These are phyloP conservation scores for Suillus fuscotomentosus DNA, from an alignment of 768 basidiomycete species.

Conservation along the genomic window DNA sequence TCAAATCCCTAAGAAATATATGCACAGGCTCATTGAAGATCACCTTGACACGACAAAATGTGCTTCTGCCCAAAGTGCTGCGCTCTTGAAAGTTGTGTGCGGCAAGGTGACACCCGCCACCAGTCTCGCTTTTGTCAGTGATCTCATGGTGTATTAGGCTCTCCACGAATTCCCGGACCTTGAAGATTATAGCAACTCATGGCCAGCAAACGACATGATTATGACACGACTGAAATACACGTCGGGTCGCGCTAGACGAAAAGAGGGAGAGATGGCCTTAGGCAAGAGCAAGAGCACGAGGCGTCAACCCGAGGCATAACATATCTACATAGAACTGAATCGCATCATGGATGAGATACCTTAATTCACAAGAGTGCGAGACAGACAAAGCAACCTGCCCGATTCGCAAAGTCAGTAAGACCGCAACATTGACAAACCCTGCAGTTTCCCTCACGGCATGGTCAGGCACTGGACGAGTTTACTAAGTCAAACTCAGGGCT, in stretches of 20 bases:
- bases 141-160: background rate
- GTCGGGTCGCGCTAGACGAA: background rate
- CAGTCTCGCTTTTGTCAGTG: background rate
- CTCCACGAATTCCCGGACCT: constrained; percentile 7
- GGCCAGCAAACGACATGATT: constrained; percentile 11
- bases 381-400: too few relatives aligned
- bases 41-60: constrained; percentile 11
- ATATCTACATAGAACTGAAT: too few relatives aligned
- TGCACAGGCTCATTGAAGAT: constrained; percentile 5
- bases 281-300: constrained; percentile 5
- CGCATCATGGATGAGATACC: too few relatives aligned
- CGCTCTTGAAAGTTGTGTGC: background rate
- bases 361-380: too few relatives aligned
- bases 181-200: constrained; percentile 7
- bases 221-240: constrained; percentile 16
- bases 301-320: background rate
- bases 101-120: background rate
- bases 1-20: background rate
- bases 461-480: too few relatives aligned
- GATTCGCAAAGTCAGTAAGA: too few relatives aligned
- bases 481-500: too few relatives aligned
- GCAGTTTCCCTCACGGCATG: too few relatives aligned
- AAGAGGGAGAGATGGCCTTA: constrained; percentile 3
- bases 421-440: too few relatives aligned
- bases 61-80: constrained; percentile 7